Conservation (phyloP, 1,139 yeast species). For the Pichia sp. region DNA sequence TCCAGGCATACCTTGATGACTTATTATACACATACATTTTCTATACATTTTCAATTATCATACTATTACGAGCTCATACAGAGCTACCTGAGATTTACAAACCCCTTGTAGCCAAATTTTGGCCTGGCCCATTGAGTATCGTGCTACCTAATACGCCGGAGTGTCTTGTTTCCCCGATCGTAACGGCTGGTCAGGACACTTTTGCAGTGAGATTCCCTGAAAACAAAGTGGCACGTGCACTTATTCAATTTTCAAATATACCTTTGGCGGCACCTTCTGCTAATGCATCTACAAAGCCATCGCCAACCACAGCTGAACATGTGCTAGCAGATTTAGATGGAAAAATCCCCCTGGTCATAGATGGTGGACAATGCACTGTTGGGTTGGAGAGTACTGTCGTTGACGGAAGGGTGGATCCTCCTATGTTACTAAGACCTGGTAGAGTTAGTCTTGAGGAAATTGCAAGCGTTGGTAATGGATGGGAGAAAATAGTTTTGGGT, state of each 20-base stretch:
- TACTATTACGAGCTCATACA: constrained; percentile 18
- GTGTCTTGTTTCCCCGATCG: constrained; percentile 60
- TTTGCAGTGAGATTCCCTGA: constrained; percentile 88
- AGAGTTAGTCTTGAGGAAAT: constrained; percentile 83
- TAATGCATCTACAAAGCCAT: constrained; percentile 91
- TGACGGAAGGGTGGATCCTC: constrained; percentile 82
- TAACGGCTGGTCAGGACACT: constrained; percentile 84
- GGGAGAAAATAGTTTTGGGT: constrained; percentile 64
- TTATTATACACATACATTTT: neutral
- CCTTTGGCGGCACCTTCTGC: constrained; percentile 98
- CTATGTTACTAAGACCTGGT: constrained; percentile 88
- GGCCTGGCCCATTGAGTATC: constrained; percentile 97
- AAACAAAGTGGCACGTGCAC: constrained; percentile 85
- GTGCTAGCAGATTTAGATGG: constrained; percentile 77
- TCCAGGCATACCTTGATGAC: neutral
- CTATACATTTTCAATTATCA: neutral
- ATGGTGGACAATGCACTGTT: constrained; percentile 86
- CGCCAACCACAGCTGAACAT: constrained; percentile 85
- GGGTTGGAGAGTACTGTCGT: constrained; percentile 94
- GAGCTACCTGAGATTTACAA: constrained; percentile 64
- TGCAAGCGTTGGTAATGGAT: constrained; percentile 46
- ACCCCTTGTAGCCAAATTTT: constrained; percentile 58
- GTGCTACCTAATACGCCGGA: constrained; percentile 55
- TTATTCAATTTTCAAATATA: constrained; percentile 78
- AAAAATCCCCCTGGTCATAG: constrained; percentile 77